phyloP scores from a whole-genome alignment of 2,329 filamentous ascomycete species.

The Rhynchosporium secalis region DNA sequence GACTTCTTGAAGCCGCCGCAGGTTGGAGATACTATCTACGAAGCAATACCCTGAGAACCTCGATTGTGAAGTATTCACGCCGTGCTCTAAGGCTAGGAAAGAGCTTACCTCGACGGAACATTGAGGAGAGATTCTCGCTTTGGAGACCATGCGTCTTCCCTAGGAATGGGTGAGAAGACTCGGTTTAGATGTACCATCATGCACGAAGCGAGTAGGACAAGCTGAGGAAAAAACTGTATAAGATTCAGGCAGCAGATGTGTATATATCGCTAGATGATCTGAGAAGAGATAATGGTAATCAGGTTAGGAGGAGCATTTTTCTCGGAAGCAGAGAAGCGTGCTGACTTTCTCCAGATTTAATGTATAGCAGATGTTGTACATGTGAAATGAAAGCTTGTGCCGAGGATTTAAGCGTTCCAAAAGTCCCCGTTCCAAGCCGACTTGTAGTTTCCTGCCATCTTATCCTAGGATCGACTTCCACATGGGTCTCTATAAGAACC shows the following conservation, averaged over 20 bases:
- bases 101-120: not conserved
- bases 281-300: too few relatives aligned
- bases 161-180: too few relatives aligned
- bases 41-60: slow-evolving; percentile 30
- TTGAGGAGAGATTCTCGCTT: not conserved
- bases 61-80: not conserved
- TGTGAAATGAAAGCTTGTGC: not conserved
- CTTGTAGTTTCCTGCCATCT: not conserved
- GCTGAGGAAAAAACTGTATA: too few relatives aligned
- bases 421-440: not conserved
- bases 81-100: not conserved
- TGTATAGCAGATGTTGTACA: not conserved
- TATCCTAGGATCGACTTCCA: not conserved
- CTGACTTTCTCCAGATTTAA: too few relatives aligned
- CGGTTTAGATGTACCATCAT: too few relatives aligned
- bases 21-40: slow-evolving; percentile 29
- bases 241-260: too few relatives aligned
- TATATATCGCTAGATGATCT: too few relatives aligned
- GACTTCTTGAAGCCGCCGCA: slow-evolving; percentile 36
- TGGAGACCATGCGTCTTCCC: not conserved
- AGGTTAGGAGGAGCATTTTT: too few relatives aligned
- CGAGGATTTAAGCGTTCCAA: too few relatives aligned
- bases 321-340: too few relatives aligned
- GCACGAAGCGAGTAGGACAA: too few relatives aligned
- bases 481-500: not conserved